phyloP scores from a whole-genome alignment of 2,329 filamentous ascomycete species.

The Microdochium bolleyi region DNA sequence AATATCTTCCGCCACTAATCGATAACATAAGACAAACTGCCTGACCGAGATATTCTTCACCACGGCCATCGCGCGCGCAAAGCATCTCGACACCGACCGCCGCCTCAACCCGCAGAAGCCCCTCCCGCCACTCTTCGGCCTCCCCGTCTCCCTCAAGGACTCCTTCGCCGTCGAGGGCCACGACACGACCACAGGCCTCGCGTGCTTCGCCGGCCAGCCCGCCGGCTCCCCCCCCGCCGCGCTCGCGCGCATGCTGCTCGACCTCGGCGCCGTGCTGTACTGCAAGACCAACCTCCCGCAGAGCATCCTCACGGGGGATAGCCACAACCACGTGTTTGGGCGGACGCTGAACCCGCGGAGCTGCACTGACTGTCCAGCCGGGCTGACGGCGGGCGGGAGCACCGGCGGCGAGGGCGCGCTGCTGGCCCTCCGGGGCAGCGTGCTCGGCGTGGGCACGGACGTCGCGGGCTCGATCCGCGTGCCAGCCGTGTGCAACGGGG shows the following conservation, averaged over 20 bases:
- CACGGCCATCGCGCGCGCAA: slow-evolving; percentile 29
- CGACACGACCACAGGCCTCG: slow-evolving; percentile 11
- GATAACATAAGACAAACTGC: slow-evolving; percentile 23
- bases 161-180: slow-evolving; percentile 11
- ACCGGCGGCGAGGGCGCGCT: slow-evolving; percentile 22
- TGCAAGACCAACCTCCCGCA: slow-evolving; percentile 48
- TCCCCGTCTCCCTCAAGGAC: slow-evolving; percentile 44
- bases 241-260: slow-evolving; percentile 32
- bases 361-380: too few relatives aligned
- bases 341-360: slow-evolving; percentile 29
- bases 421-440: slow-evolving; percentile 7
- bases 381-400: slow-evolving; percentile 22
- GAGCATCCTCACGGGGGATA: slow-evolving; percentile 37
- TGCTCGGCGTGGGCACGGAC: slow-evolving; percentile 12
- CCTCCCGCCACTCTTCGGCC: slow-evolving; percentile 50
- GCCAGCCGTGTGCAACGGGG: slow-evolving; percentile 19
- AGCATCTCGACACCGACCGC: slow-evolving; percentile 30
- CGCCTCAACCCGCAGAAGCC: slow-evolving; percentile 21
- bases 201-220: slow-evolving; percentile 6
- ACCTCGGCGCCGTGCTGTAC: slow-evolving; percentile 37
- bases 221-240: slow-evolving; percentile 11
- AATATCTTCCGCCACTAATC: too few relatives aligned
- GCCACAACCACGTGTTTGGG: slow-evolving; percentile 31
- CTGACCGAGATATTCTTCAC: slow-evolving; percentile 37
- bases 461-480: slow-evolving; percentile 20